Conservation (phyloP, 495 filamentous ascomycete genomes). For the Cercophora sp. region DNA sequence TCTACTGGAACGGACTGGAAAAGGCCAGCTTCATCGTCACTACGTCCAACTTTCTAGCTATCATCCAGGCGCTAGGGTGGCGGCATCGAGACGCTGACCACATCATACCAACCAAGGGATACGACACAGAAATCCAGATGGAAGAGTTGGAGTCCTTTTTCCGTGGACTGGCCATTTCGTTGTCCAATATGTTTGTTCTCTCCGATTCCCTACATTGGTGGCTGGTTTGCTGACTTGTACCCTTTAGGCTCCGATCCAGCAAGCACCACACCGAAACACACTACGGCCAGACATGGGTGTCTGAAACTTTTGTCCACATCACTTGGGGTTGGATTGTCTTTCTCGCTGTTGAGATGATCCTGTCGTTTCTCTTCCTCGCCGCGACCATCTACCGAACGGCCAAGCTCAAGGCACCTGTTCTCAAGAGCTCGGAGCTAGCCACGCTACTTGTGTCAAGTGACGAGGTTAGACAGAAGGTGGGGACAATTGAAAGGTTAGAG, state of each 20-base stretch:
- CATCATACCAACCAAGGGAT: too few relatives aligned
- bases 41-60: background rate
- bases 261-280: background rate
- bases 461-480: background rate
- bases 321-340: conserved; percentile 9
- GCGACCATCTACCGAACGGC: conserved; percentile 5
- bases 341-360: conserved; percentile 6
- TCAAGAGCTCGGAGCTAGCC: conserved; percentile 11
- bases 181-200: background rate
- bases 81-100: too few relatives aligned
- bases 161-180: background rate
- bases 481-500: background rate
- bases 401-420: conserved; percentile 1
- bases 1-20: background rate
- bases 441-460: conserved; percentile 2
- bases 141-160: background rate
- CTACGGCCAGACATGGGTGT: background rate
- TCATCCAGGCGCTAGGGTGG: background rate
- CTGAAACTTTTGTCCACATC: conserved; percentile 7
- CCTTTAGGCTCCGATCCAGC: background rate
- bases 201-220: background rate
- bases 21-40: background rate
- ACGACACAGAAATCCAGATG: background rate
- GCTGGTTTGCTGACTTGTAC: background rate
- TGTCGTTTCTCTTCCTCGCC: conserved; percentile 5